These are phyloP conservation scores for Boletus insuetus DNA, from an alignment of 768 basidiomycete genomes.

Conservation along the genomic window DNA sequence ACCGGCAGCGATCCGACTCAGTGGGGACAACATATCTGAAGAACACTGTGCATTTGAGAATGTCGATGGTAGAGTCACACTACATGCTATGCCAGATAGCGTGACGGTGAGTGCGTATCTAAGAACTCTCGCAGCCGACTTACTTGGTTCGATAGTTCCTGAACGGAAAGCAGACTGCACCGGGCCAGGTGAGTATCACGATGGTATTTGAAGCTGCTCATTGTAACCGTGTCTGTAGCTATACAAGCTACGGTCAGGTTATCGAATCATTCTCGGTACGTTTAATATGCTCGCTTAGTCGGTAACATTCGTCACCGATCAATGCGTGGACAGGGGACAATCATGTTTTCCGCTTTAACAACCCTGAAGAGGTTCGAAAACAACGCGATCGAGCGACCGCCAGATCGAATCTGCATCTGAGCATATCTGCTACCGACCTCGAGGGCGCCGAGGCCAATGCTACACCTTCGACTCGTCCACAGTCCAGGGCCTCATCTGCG, in stretches of 20 bases:
- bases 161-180: constrained; percentile 85
- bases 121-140: constrained; percentile 5
- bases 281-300: not conserved
- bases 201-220: not conserved
- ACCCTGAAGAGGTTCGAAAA: constrained; percentile 92
- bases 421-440: constrained; percentile 63
- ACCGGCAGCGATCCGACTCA: constrained; percentile 84
- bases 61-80: constrained; percentile 75
- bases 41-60: constrained; percentile 95
- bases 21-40: constrained; percentile 86
- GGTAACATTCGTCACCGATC: constrained; percentile 1
- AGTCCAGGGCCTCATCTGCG: constrained; percentile 68
- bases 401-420: constrained; percentile 66
- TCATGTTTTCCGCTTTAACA: constrained; percentile 97
- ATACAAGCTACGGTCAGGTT: constrained; percentile 89
- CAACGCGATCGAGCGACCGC: constrained; percentile 79
- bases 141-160: constrained; percentile 58
- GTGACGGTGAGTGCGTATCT: constrained; percentile 60
- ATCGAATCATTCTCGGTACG: constrained; percentile 91
- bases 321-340: constrained; percentile 66
- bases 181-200: constrained; percentile 60
- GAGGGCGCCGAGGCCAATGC: constrained; percentile 43
- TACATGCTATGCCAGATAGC: constrained; percentile 77
- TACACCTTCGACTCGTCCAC: constrained; percentile 64
- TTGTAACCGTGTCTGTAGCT: constrained; percentile 39